A percentile compares a stretch with the other conserved stretches of the same genome.
These are phyloP conservation scores for Zasmidium citrigriseum DNA, from an alignment of 2,329 filamentous ascomycete genomes.

Conservation along the genomic window DNA sequence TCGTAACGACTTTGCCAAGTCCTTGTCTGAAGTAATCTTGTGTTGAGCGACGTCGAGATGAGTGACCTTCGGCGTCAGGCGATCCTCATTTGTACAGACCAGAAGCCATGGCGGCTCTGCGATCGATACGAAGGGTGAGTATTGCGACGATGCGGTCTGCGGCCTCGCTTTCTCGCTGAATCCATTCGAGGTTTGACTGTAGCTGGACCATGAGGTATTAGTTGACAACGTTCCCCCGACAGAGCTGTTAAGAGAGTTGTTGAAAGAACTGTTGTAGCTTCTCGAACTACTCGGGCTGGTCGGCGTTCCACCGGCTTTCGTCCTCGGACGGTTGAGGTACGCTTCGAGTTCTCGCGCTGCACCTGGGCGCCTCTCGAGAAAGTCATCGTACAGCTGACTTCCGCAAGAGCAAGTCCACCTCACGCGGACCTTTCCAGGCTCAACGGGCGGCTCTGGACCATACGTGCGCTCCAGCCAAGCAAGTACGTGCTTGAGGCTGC, in stretches of 20 bases:
- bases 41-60: slow-evolving; percentile 39
- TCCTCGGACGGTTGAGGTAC: slow-evolving; percentile 35
- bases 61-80: slow-evolving; percentile 39
- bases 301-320: slow-evolving; percentile 21
- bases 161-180: not conserved
- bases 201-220: slow-evolving; percentile 15
- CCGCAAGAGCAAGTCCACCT: slow-evolving; percentile 23
- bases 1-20: slow-evolving; percentile 37
- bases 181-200: not conserved
- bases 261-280: slow-evolving; percentile 1
- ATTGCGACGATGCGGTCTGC: slow-evolving; percentile 8
- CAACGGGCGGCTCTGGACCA: slow-evolving; percentile 15
- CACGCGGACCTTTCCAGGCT: slow-evolving; percentile 18
- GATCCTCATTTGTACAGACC: slow-evolving; percentile 41
- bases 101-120: slow-evolving; percentile 38
- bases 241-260: slow-evolving; percentile 6
- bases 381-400: slow-evolving; percentile 40
- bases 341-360: slow-evolving; percentile 42
- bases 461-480: slow-evolving; percentile 17
- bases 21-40: slow-evolving; percentile 37
- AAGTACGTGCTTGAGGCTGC: not conserved
- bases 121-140: slow-evolving; percentile 10
- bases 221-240: slow-evolving; percentile 10
- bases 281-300: slow-evolving; percentile 17
- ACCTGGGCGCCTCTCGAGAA: slow-evolving; percentile 38